Evolutionary conservation across 371 early-diverging fungal genomes (phyloP), one percentile per base, ranked within the genome.

Genomic region (Haplosporangium sp.): DNA sequence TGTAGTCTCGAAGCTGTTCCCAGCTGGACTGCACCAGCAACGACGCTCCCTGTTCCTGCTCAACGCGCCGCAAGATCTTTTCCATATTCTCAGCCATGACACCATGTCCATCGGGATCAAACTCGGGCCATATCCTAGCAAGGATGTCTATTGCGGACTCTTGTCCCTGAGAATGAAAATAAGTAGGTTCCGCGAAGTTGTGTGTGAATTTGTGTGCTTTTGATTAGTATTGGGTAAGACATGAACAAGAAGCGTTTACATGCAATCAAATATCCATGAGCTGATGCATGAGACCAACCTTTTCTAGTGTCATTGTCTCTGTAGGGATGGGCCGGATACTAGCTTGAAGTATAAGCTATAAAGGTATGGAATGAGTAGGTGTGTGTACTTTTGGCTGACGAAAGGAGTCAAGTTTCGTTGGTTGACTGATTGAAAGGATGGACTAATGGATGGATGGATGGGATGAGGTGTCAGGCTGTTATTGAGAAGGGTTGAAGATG

Each of bases 101-200:
- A 38, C 75, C 75, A 6, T 36, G 55, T 14, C 69, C 75, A 47
- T n/a, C 41, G 41, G 56, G 62, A 36, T 75, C 75, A 65, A 57
- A 75, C 59, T 69, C 70, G 36, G 75, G 75, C 75, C 75, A 75
- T 61, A 75, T 69, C 59, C 62, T 65, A 40, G 61, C 62, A 18
- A 75, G 52, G 6, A 66, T 66, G 3, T 69, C 65, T 21, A 50
- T 59, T 7, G 74, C 55, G 3, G 74, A 43, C 46, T 74, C 64
- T 20, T 46, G 46, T 46, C 46, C 46, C 46, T 46, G 46, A 29
- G 29, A 29, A 29, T 4, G 29, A 29, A 29, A 29, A 29, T 29
- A 29, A 2, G 29, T 29, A 29, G 4, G 29, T 29, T 29, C 29
- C 29, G 29, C 29, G 29, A 29, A 29, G 29, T 29, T 29, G 29